Evolutionary conservation across 225 moss, liverwort and hornwort genomes (phyloP).

Genomic region (Lunularia cruciata): DNA sequence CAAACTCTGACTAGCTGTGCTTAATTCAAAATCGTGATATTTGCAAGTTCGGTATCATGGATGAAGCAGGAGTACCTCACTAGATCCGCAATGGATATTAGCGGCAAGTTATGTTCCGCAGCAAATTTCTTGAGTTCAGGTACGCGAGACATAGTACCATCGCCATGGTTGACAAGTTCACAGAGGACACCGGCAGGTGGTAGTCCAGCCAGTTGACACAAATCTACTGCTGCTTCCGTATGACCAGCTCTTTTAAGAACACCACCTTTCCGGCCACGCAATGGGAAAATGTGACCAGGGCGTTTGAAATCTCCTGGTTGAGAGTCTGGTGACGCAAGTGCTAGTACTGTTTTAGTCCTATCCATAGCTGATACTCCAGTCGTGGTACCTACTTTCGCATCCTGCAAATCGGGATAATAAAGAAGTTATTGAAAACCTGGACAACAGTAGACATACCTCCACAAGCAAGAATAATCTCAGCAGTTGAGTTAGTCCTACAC

Average conservation of each 20-base stretch:
- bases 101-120: constrained; percentile 56
- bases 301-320: constrained; percentile 60
- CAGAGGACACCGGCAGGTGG: constrained; percentile 83
- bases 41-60: too few relatives aligned
- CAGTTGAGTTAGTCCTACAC: too few relatives aligned
- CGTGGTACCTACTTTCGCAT: constrained; percentile 68
- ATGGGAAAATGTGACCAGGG: constrained; percentile 89
- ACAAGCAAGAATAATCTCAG: too few relatives aligned
- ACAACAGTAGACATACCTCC: too few relatives aligned
- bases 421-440: too few relatives aligned
- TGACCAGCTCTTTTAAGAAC: constrained; percentile 90
- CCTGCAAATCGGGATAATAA: constrained; percentile 52
- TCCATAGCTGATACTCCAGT: constrained; percentile 90
- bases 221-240: constrained; percentile 89
- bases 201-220: constrained; percentile 70
- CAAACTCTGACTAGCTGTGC: too few relatives aligned
- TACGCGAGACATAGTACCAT: constrained; percentile 85
- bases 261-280: constrained; percentile 85
- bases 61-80: constrained; percentile 62
- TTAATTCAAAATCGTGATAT: too few relatives aligned
- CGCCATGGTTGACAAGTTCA: constrained; percentile 72
- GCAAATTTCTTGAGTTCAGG: constrained; percentile 71
- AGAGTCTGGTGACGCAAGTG: constrained; percentile 62
- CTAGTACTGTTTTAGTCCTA: constrained; percentile 64
- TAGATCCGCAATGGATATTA: constrained; percentile 84